Evolutionary conservation across 1,284 basidiomycete species (phyloP), one percentile per base, ranked within the genome.

Genomic region (Moesziomyces sp.): DNA sequence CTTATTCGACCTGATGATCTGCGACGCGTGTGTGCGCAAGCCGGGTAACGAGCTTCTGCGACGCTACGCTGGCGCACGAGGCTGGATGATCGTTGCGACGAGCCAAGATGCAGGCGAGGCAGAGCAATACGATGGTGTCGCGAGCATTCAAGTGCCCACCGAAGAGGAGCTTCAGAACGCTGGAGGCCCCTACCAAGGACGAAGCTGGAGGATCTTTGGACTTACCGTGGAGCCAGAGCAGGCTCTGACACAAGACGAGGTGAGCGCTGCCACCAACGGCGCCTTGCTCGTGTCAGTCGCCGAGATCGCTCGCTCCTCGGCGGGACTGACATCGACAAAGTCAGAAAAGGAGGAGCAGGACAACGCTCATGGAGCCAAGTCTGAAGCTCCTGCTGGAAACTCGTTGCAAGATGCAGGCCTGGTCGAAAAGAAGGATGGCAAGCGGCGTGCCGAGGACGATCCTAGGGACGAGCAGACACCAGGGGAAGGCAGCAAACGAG

Each of bases 1-100:
- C 23, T 59, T 61, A 3, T 83, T 84, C 48, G 82, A 83, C 47
- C 57, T 69, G 24, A 64, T 83, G 55, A 74, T 84, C 28, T 84
- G 81, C 57, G 74, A 83, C 38, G 73, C 72, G 3, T 84, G 81
- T 54, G 72, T 84, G 10, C 67, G 71, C 9, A 59, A 58, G 14
- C 57, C 59, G 2, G 56, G 56, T 16, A 73, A 79, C 50, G 60
- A 52, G 2, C 28, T 76, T 4, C 55, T 83, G 13, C 56, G 71
- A 16, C 30, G 46, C n/a, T 82, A 83, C 52, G 70, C 78, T 0
- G 80, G 81, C 14, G 60, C 65, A 3, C 43, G 49, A 18, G 75
- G 78, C 14, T 83, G 81, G 81, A 64, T 76, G 49, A 28, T 77
- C 7, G 51, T 72, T 4, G 50, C 70, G 16, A 68, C 67, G 0